These are phyloP conservation scores for Magnaporthiopsis incrustans DNA, from an alignment of 2,329 filamentous ascomycete genomes.

Conservation along the genomic window DNA sequence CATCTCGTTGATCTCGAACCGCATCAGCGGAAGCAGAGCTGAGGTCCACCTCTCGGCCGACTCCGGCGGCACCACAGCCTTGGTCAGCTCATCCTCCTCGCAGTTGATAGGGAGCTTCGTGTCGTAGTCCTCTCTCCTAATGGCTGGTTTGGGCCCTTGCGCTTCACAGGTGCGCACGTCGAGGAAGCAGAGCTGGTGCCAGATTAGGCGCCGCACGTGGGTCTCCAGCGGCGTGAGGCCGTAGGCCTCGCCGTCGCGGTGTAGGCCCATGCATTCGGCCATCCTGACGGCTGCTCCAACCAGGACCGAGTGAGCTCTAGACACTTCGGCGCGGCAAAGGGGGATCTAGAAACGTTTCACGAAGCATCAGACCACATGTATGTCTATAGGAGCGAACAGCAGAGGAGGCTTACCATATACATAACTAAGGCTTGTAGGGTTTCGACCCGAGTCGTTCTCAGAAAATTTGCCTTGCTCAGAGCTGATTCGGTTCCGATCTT, in stretches of 20 bases:
- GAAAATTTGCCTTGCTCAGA: constrained; percentile 60
- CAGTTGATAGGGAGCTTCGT: constrained; percentile 65
- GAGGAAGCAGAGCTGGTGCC: constrained; percentile 72
- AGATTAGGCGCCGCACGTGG: constrained; percentile 63
- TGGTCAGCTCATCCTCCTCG: constrained; percentile 54
- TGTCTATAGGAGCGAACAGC: not conserved
- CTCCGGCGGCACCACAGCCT: constrained; percentile 30
- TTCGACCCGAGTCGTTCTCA: constrained; percentile 63
- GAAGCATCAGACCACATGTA: not conserved
- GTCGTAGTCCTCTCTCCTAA: constrained; percentile 68
- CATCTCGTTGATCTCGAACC: constrained; percentile 68
- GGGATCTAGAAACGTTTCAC: constrained; percentile 43
- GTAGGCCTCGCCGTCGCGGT: constrained; percentile 62
- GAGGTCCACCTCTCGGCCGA: constrained; percentile 55
- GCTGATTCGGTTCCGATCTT: constrained; percentile 60
- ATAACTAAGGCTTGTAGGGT: constrained; percentile 70
- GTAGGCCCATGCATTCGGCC: constrained; percentile 70
- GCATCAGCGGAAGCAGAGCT: constrained; percentile 58
- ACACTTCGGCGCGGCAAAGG: constrained; percentile 63
- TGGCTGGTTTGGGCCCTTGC: constrained; percentile 62
- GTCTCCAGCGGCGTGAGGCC: constrained; percentile 59
- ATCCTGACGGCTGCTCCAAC: constrained; percentile 65
- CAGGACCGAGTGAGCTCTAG: constrained; percentile 63
- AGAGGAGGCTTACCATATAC: constrained; percentile 54
- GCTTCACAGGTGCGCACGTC: constrained; percentile 69